phyloP scores from a whole-genome alignment of 768 basidiomycete species.

The Bullera alba region DNA sequence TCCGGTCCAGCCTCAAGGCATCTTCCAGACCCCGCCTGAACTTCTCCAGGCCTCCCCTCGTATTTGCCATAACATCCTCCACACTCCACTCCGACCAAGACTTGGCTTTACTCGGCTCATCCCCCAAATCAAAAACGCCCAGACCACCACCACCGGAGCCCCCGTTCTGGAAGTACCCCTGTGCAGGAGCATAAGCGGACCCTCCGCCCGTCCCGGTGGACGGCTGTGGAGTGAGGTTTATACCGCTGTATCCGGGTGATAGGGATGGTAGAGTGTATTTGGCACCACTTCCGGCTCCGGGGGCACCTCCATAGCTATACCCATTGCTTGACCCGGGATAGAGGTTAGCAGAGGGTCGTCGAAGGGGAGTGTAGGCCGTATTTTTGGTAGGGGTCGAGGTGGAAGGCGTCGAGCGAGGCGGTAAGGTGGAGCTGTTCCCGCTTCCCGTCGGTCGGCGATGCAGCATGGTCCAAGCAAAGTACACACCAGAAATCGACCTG shows the following conservation, averaged over 20 bases:
- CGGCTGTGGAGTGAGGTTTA: not conserved
- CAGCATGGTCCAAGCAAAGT: too few relatives aligned
- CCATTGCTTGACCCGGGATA: slow-evolving; percentile 21
- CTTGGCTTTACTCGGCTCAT: not conserved
- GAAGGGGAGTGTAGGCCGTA: slow-evolving; percentile 31
- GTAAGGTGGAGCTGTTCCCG: not conserved
- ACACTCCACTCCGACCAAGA: not conserved
- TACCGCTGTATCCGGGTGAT: slow-evolving; percentile 2
- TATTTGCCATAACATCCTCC: not conserved
- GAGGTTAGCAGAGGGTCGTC: slow-evolving; percentile 22
- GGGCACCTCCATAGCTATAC: too few relatives aligned
- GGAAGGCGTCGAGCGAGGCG: not conserved
- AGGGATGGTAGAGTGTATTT: slow-evolving; percentile 25
- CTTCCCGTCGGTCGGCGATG: not conserved
- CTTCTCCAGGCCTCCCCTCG: slow-evolving; percentile 7
- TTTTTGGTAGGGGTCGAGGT: slow-evolving; percentile 10
- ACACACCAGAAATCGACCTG: too few relatives aligned
- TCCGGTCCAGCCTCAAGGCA: slow-evolving; percentile 30
- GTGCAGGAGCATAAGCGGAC: not conserved
- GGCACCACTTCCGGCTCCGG: slow-evolving; percentile 12
- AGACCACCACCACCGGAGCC: not conserved
- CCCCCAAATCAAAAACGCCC: not conserved
- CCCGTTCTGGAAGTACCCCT: not conserved
- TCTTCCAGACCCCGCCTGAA: slow-evolving; percentile 30
- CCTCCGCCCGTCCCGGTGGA: not conserved